Evolutionary conservation across 768 basidiomycete genomes (phyloP).

Genomic region (Pleurotus sapidus): DNA sequence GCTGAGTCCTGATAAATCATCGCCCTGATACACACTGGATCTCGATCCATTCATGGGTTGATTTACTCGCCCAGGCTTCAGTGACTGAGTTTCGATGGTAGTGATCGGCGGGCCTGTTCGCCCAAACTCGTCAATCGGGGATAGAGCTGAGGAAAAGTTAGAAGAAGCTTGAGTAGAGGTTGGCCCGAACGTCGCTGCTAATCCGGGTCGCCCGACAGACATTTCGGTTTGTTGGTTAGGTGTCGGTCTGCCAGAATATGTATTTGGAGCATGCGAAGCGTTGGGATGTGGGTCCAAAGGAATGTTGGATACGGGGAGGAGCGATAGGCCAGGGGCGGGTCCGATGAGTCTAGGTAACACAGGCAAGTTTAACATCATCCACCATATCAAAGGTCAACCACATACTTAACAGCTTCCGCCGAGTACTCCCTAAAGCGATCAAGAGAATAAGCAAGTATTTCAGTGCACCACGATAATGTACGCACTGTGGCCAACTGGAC

Average conservation of each 20-base stretch:
- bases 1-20: background rate
- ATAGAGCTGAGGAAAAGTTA: background rate
- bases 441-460: slow-evolving; percentile 6
- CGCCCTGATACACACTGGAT: background rate
- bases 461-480: slow-evolving; percentile 3
- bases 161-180: background rate
- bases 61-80: background rate
- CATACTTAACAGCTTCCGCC: slow-evolving; percentile 59
- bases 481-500: slow-evolving; percentile 84
- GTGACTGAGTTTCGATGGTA: background rate
- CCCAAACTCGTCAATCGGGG: slow-evolving; percentile 1
- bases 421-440: slow-evolving; percentile 54
- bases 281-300: background rate
- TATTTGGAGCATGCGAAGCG: background rate
- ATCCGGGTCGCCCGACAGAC: slow-evolving; percentile 8
- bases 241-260: background rate
- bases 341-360: slow-evolving; percentile 39
- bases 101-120: slow-evolving; percentile 1
- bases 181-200: background rate
- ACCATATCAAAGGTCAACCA: slow-evolving; percentile 21
- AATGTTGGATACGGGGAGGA: slow-evolving; percentile 21
- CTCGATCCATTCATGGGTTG: background rate
- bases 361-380: slow-evolving; percentile 3
- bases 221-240: slow-evolving; percentile 2
- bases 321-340: slow-evolving; percentile 43